Evolutionary conservation across 805 yeast genomes (phyloP).

Genomic region (Hanseniaspora valbyensis): DNA sequence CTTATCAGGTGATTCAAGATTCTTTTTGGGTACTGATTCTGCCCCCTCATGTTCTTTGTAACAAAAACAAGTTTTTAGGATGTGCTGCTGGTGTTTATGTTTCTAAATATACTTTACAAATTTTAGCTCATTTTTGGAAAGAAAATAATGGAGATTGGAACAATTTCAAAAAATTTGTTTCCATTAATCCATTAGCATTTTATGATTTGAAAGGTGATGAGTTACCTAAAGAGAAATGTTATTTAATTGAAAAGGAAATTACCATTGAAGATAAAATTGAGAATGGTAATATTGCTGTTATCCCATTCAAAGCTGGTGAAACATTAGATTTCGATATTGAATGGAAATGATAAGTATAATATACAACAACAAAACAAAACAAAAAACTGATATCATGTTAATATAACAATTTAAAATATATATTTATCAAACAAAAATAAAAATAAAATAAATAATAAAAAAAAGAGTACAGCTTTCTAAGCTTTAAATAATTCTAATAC

Average conservation of each 20-base stretch:
- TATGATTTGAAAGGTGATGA: constrained; percentile 41
- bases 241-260: constrained; percentile 44
- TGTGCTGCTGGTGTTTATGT: constrained; percentile 99
- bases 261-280: constrained; percentile 48
- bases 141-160: constrained; percentile 42
- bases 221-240: constrained; percentile 37
- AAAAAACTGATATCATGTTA: constrained; percentile 16
- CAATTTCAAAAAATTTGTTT: constrained; percentile 61
- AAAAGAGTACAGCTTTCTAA: constrained; percentile 56
- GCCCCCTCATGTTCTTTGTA: constrained; percentile 89
- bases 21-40: constrained; percentile 94
- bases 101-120: constrained; percentile 69
- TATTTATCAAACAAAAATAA: constrained; percentile 79
- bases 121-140: constrained; percentile 80
- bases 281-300: constrained; percentile 41
- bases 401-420: too few relatives aligned
- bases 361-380: too few relatives aligned
- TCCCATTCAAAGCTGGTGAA: constrained; percentile 81
- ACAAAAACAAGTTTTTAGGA: constrained; percentile 63
- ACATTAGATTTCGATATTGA: constrained; percentile 58
- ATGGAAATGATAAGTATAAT: constrained; percentile 39
- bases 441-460: constrained; percentile 78
- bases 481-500: constrained; percentile 45
- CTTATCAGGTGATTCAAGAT: constrained; percentile 82
- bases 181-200: constrained; percentile 59